Percentiles rank a stretch among this genome's conserved stretches.
phyloP scores from a whole-genome alignment of 139 green algal species.

The Marvania coccoides region DNA sequence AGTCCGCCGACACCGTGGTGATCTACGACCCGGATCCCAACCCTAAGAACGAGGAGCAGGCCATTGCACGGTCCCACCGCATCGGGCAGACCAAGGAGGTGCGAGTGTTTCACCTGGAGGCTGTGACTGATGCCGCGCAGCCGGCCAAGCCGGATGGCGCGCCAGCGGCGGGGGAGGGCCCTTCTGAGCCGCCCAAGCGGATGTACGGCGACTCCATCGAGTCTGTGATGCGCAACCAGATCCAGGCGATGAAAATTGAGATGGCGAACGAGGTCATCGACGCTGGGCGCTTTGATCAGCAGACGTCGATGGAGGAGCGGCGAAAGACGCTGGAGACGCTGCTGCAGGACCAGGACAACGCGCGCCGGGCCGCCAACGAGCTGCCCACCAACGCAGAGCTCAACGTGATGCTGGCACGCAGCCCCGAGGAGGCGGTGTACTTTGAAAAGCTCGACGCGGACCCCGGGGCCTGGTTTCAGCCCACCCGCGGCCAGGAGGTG shows the following conservation, averaged over 20 bases:
- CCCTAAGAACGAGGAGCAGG: conserved; percentile 99
- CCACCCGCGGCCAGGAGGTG: conserved; percentile 1
- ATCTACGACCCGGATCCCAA: conserved; percentile 98
- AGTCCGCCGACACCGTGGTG: conserved; percentile 93
- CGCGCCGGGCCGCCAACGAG: conserved; percentile 43
- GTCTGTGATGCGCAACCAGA: conserved; percentile 89
- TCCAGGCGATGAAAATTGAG: conserved; percentile 97
- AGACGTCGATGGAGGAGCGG: conserved; percentile 86
- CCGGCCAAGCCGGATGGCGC: background rate
- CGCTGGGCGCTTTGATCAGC: conserved; percentile 86
- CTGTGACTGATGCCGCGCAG: conserved; percentile 65
- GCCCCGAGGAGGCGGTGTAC: conserved; percentile 28
- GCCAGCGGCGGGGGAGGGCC: background rate
- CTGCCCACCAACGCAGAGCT: conserved; percentile 44
- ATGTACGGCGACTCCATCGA: conserved; percentile 87
- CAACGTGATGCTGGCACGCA: conserved; percentile 51
- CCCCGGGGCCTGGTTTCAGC: conserved; percentile 10
- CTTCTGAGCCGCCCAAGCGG: background rate
- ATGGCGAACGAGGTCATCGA: conserved; percentile 98
- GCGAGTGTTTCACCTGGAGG: conserved; percentile 85
- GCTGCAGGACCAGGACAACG: conserved; percentile 62
- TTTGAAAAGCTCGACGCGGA: conserved; percentile 42
- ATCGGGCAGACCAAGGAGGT: conserved; percentile 96
- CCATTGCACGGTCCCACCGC: conserved; percentile 85
- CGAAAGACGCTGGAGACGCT: conserved; percentile 72